Evolutionary conservation across 352 stramenopile species (phyloP), one percentile per base, ranked within the genome.

Genomic region (Phytophthora litchii): DNA sequence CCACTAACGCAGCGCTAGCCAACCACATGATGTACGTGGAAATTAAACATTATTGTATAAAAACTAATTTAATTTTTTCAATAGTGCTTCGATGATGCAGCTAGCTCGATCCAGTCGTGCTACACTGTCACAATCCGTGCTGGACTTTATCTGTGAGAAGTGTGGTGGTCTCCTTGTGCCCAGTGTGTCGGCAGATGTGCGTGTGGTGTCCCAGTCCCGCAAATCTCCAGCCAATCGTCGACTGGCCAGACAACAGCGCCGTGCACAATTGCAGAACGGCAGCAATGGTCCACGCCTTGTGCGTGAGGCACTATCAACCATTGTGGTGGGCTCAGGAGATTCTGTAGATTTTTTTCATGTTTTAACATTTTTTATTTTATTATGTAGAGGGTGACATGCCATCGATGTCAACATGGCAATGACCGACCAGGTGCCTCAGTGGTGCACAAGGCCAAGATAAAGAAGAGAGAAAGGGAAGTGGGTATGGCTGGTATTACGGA

Each of bases 141-240:
- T 91, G 16, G 81, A 92, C 60, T 89, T 70, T 27, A 64, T 94
- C 5, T 94, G 86, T 52, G 76, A 86, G 36, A 54, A 60, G 20
- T 94, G 86, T 32, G 78, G 62, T 19, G 83, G 61, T 6, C 60
- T 94, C 1, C 31, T 91, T 9, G 53, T 92, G 25, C 86, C 86
- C 23, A 83, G 77, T 31, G 35, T 92, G 6, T 83, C 81, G 5
- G 72, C 78, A 0, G 63, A 73, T 35, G 77, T 88, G 14, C 78
- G 66, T 10, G 74, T 95, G 9, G 56, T 84, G 25, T 41, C 78
- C 2, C 67, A 86, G 57, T 48, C 48, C 4, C 57, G 61, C 51
- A 72, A 72, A 10, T 66, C 78, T 0, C 44, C 44, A 4, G 64
- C 66, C 12, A 92, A 91, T 41, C 79, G 80, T 32, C 83, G 83